A percentile compares a stretch with the other conserved stretches of the same genome.
These are phyloP conservation scores for Neonothopanus nambi DNA, from an alignment of 1,284 basidiomycete species.

Conservation along the genomic window DNA sequence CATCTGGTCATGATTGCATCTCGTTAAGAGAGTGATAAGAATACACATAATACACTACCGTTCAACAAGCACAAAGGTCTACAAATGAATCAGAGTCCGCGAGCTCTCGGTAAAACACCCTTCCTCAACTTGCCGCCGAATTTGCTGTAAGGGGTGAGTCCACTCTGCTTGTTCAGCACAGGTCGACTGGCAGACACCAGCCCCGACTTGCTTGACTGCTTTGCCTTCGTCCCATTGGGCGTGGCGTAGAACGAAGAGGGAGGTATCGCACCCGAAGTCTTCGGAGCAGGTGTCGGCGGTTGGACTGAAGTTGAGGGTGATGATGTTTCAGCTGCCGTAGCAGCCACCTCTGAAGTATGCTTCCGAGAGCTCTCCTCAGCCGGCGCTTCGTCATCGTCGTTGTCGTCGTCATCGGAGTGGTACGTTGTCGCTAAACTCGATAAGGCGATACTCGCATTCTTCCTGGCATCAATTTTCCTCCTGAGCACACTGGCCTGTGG, in stretches of 20 bases:
- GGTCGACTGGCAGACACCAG: not conserved
- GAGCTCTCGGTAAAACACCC: too few relatives aligned
- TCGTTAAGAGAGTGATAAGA: too few relatives aligned
- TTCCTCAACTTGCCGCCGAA: not conserved
- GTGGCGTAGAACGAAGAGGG: conserved; percentile 4
- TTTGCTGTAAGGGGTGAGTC: conserved; percentile 2
- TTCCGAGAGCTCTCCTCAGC: conserved; percentile 10
- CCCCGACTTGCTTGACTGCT: not conserved
- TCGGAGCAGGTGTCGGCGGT: not conserved
- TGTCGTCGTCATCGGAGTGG: conserved; percentile 50
- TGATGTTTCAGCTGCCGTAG: not conserved
- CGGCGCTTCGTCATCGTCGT: conserved; percentile 23
- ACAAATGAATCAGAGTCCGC: too few relatives aligned
- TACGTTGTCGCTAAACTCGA: conserved; percentile 47
- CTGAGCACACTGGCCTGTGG: conserved; percentile 63
- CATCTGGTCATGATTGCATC: too few relatives aligned
- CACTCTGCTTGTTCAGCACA: not conserved
- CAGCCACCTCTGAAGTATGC: not conserved
- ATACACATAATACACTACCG: too few relatives aligned
- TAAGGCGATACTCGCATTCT: conserved; percentile 34
- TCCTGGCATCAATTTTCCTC: conserved; percentile 58
- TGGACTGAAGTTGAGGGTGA: not conserved
- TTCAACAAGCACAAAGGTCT: too few relatives aligned
- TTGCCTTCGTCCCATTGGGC: not conserved
- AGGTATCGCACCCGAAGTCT: not conserved